phyloP scores from a whole-genome alignment of 305 asterid genomes.

The Salvia sclarea region DNA sequence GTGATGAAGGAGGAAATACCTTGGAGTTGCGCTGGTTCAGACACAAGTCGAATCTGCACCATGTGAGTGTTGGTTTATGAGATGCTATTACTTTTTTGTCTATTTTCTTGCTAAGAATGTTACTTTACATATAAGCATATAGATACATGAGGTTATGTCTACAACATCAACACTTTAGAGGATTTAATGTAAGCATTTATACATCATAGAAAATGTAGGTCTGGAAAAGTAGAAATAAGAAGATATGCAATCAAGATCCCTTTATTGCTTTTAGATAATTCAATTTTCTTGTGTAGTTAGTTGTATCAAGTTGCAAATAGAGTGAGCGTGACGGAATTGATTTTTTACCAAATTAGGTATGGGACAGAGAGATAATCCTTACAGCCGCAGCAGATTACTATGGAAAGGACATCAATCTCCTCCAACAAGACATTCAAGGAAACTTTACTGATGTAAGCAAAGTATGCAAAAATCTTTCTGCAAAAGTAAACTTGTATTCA shows the following conservation, averaged over 20 bases:
- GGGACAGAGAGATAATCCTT: slow-evolving; percentile 97
- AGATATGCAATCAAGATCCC: not conserved
- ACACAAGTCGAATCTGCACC: slow-evolving; percentile 91
- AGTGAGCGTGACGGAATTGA: not conserved
- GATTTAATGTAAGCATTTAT: not conserved
- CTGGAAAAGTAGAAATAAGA: not conserved
- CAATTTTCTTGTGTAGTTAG: not conserved
- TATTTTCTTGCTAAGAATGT: slow-evolving; percentile 11
- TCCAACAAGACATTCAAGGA: slow-evolving; percentile 55
- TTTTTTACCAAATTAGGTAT: slow-evolving; percentile 46
- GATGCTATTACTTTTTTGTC: not conserved
- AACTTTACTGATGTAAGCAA: slow-evolving; percentile 71
- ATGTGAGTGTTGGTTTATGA: slow-evolving; percentile 49
- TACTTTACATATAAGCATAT: not conserved
- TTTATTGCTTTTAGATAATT: not conserved
- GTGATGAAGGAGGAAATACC: slow-evolving; percentile 88
- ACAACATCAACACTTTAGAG: not conserved
- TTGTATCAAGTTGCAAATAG: not conserved
- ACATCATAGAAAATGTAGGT: not conserved
- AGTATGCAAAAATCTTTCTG: too few species aligned
- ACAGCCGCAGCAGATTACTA: slow-evolving; percentile 85
- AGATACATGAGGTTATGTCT: not conserved
- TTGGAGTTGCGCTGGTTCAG: slow-evolving; percentile 82
- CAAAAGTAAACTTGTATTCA: too few species aligned
- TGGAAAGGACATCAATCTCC: slow-evolving; percentile 69